These are phyloP conservation scores for Ogataea pini DNA, from an alignment of 805 yeast genomes.

Conservation along the genomic window DNA sequence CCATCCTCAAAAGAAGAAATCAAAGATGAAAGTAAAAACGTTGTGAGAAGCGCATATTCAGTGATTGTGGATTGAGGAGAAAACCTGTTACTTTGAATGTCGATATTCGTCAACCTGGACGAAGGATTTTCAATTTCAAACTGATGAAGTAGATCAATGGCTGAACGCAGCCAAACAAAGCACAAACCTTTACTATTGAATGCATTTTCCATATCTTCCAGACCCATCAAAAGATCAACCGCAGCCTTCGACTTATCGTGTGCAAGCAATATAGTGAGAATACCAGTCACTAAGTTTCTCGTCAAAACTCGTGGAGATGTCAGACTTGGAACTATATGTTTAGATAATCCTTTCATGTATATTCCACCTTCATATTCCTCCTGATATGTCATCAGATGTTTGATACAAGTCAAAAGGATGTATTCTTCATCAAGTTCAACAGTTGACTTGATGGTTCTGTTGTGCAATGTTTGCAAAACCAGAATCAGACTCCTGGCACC, in stretches of 20 bases:
- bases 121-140: slow-evolving; percentile 12
- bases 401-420: slow-evolving; percentile 73
- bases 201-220: slow-evolving; percentile 4
- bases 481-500: slow-evolving; percentile 80
- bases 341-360: slow-evolving; percentile 47
- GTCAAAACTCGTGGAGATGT: slow-evolving; percentile 75
- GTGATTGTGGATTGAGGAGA: slow-evolving; percentile 22
- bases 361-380: slow-evolving; percentile 56
- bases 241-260: slow-evolving; percentile 23
- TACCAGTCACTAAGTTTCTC: slow-evolving; percentile 76
- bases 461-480: slow-evolving; percentile 56
- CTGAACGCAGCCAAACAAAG: slow-evolving; percentile 21
- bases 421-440: slow-evolving; percentile 67
- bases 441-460: slow-evolving; percentile 41
- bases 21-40: slow-evolving; percentile 69
- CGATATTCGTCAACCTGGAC: slow-evolving; percentile 6
- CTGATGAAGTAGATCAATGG: slow-evolving; percentile 18
- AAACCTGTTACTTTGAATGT: slow-evolving; percentile 12
- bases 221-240: slow-evolving; percentile 13
- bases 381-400: slow-evolving; percentile 65
- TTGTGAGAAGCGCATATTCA: slow-evolving; percentile 71
- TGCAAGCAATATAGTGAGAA: slow-evolving; percentile 52
- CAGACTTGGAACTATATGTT: slow-evolving; percentile 69
- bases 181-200: slow-evolving; percentile 12
- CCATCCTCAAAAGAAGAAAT: slow-evolving; percentile 41